These are phyloP conservation scores for Casaregolazyma lundiana DNA, from an alignment of 1,139 yeast species.

Conservation along the genomic window DNA sequence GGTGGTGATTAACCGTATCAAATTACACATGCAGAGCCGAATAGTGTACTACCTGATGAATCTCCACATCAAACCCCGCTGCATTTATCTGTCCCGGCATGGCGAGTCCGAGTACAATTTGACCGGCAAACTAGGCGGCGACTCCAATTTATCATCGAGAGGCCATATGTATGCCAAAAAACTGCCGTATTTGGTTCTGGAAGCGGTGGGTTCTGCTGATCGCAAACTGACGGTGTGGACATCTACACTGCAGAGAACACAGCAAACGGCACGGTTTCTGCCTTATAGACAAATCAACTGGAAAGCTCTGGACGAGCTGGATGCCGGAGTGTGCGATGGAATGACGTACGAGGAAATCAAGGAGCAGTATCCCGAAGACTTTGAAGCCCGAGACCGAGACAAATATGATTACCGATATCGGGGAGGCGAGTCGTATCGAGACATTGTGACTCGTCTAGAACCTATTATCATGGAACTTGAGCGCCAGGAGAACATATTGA, in stretches of 20 bases:
- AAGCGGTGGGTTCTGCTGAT: slow-evolving; percentile 60
- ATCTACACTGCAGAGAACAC: slow-evolving; percentile 85
- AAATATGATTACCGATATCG: slow-evolving; percentile 93
- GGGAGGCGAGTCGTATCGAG: slow-evolving; percentile 96
- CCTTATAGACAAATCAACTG: slow-evolving; percentile 84
- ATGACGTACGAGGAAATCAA: slow-evolving; percentile 87
- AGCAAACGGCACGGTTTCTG: slow-evolving; percentile 81
- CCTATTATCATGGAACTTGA: slow-evolving; percentile 98
- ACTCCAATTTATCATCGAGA: slow-evolving; percentile 77
- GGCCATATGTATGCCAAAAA: slow-evolving; percentile 83
- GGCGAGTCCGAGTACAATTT: slow-evolving; percentile 92
- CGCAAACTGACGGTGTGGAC: slow-evolving; percentile 90
- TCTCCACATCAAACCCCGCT: slow-evolving; percentile 84
- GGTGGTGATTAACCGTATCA: slow-evolving; percentile 80
- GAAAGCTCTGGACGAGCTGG: slow-evolving; percentile 96
- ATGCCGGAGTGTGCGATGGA: slow-evolving; percentile 98
- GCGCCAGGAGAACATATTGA: slow-evolving; percentile 90
- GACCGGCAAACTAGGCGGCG: slow-evolving; percentile 95
- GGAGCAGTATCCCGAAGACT: slow-evolving; percentile 82
- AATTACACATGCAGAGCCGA: slow-evolving; percentile 83
- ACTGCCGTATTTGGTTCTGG: slow-evolving; percentile 70
- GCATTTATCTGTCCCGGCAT: slow-evolving; percentile 90
- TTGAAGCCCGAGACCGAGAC: slow-evolving; percentile 91
- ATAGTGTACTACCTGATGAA: slow-evolving; percentile 96
- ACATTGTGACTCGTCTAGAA: slow-evolving; percentile 87